Evolutionary conservation across 495 filamentous ascomycete species (phyloP).

Genomic region (Neohortaea acidophila): DNA sequence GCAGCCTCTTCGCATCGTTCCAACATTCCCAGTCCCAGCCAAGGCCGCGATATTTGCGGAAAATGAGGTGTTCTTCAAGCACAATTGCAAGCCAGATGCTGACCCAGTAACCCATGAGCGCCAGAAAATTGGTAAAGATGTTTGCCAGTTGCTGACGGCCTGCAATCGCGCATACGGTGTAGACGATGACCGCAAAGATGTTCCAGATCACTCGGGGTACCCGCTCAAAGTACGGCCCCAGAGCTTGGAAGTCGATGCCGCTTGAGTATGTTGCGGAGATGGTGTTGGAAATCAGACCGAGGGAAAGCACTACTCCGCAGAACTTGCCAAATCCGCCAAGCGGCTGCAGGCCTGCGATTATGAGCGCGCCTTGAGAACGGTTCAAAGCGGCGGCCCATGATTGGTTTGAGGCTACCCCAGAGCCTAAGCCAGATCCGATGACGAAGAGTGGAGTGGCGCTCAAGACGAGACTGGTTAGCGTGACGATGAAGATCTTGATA

Average conservation of each 20-base stretch:
- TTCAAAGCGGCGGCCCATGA: slow-evolving; percentile 41
- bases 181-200: slow-evolving; percentile 35
- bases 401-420: slow-evolving; percentile 37
- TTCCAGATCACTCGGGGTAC: slow-evolving; percentile 39
- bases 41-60: slow-evolving; percentile 24
- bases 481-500: slow-evolving; percentile 28
- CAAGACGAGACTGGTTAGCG: slow-evolving; percentile 32
- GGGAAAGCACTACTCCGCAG: slow-evolving; percentile 52
- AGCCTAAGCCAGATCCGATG: slow-evolving; percentile 57
- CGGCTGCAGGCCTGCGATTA: slow-evolving; percentile 48
- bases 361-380: slow-evolving; percentile 46
- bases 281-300: slow-evolving; percentile 58
- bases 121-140: slow-evolving; percentile 44
- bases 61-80: slow-evolving; percentile 39
- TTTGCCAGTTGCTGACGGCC: slow-evolving; percentile 37
- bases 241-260: slow-evolving; percentile 47
- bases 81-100: slow-evolving; percentile 38
- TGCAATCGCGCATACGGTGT: slow-evolving; percentile 39
- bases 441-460: slow-evolving; percentile 45
- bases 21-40: slow-evolving; percentile 32
- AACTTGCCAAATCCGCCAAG: slow-evolving; percentile 57
- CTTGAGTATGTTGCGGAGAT: slow-evolving; percentile 54
- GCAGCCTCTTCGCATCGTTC: slow-evolving; percentile 24
- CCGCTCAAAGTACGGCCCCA: slow-evolving; percentile 31
- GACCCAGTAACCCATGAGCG: slow-evolving; percentile 47